Evolutionary conservation across 1,284 basidiomycete species (phyloP), one percentile per base, ranked within the genome.

Genomic region (Cutaneotrichosporon cutaneum): DNA sequence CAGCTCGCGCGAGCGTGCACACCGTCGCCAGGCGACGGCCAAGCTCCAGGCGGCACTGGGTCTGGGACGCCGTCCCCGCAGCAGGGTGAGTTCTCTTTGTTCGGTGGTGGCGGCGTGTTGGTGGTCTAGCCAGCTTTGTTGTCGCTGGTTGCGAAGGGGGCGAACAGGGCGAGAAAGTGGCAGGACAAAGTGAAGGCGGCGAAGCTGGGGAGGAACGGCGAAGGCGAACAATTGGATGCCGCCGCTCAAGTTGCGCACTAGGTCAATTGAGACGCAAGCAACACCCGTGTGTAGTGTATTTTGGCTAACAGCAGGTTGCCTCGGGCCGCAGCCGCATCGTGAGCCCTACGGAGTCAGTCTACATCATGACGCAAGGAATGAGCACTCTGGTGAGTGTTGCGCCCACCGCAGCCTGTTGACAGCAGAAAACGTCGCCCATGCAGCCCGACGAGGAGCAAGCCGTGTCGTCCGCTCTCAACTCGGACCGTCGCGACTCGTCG

Each of bases 271-370:
- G 18, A 8, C 16, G 8, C 18, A 42, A n/a, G 30, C 30, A 9
- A 3, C 16, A 3, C 39, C 8, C 2, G 39, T n/a, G 18, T 42
- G 39, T 42, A 9, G 35, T 13, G 11, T 36, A 13, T 36, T 13
- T 16, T 36, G 39, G 18, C 39, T 42, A n/a, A 42, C 18, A 16
- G 7, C 18, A 42, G 39, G 4, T 42, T 4, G 8, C 18, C 6
- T 42, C 39, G 16, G 39, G 16, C 10, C 16, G 48, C 18, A 18
- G 18, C 5, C 48, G 48, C 16, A 30, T 51, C 26, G 48, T 51
- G 18, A 51, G 48, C 18, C 48, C 48, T 1, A 51, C 48, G 10
- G 48, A 51, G 14, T 51, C 48, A n/a, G 32, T 51, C 27, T 51
- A 51, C 18, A 11, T 32, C 2, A 51, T 51, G 48, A 51, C 48